These are phyloP conservation scores for Asterionellopsis glacialis DNA, from an alignment of 108 stramenopile genomes.

Conservation along the genomic window DNA sequence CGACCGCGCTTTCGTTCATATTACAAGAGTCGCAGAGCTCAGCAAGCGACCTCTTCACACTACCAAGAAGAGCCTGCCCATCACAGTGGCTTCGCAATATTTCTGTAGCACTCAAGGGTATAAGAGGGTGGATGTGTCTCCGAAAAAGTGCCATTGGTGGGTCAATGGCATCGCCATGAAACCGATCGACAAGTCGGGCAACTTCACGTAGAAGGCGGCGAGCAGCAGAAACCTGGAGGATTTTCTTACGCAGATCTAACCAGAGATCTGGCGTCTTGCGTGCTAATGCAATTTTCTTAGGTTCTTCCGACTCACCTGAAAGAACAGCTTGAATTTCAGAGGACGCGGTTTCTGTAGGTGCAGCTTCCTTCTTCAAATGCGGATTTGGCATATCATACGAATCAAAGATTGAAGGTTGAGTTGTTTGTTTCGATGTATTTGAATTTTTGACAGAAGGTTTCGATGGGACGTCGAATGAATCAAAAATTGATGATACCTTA, in stretches of 20 bases:
- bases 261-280: constrained; percentile 39
- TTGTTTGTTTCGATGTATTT: too few species aligned
- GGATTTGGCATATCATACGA: constrained; percentile 28
- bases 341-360: not conserved
- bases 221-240: constrained; percentile 34
- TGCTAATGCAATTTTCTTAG: not conserved
- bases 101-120: constrained; percentile 49
- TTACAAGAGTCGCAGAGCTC: constrained; percentile 30
- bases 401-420: constrained; percentile 24
- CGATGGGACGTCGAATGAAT: too few species aligned
- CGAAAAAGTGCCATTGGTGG: constrained; percentile 18
- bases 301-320: not conserved
- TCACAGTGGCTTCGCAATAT: constrained; percentile 65
- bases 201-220: constrained; percentile 66
- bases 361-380: not conserved
- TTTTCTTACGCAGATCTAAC: constrained; percentile 49
- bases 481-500: too few species aligned
- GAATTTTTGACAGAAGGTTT: too few species aligned
- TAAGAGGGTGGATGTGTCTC: constrained; percentile 23
- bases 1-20: constrained; percentile 27
- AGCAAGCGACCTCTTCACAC: constrained; percentile 21
- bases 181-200: constrained; percentile 39
- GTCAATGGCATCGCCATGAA: constrained; percentile 43
- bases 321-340: not conserved
- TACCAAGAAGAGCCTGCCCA: constrained; percentile 36